Percentiles rank a stretch among this genome's conserved stretches.
Evolutionary conservation across 257 asterid genomes (phyloP).

Genomic region (Solanum clarkiae): DNA sequence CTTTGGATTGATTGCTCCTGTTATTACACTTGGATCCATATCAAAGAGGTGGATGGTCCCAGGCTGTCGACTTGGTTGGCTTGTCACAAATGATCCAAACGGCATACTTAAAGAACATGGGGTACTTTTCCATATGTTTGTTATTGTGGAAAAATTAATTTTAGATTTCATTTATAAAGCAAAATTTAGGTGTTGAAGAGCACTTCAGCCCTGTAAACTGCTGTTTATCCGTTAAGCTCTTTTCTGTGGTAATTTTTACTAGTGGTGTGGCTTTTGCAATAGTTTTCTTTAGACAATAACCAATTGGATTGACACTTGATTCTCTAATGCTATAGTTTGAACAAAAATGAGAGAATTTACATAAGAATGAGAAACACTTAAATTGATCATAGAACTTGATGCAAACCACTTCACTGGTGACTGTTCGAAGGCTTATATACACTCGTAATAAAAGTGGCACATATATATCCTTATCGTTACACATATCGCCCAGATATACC

Average conservation of each 20-base stretch:
- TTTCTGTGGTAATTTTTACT: slow-evolving; percentile 16
- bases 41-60: slow-evolving; percentile 78
- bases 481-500: too few relatives aligned
- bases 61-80: slow-evolving; percentile 76
- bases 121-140: slow-evolving; percentile 14
- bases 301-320: background rate
- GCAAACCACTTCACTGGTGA: background rate
- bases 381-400: background rate
- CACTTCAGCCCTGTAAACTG: slow-evolving; percentile 25
- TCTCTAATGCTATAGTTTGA: background rate
- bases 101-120: slow-evolving; percentile 39
- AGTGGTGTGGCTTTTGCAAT: slow-evolving; percentile 4
- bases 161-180: background rate
- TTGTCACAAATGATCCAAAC: slow-evolving; percentile 45
- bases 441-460: too few relatives aligned
- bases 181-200: slow-evolving; percentile 24
- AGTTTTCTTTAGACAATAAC: slow-evolving; percentile 14
- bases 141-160: background rate
- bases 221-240: slow-evolving; percentile 36
- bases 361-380: background rate
- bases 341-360: background rate
- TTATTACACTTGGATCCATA: slow-evolving; percentile 47
- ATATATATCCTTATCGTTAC: too few relatives aligned
- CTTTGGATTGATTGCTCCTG: slow-evolving; percentile 38
- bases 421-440: background rate